Conservation (phyloP, 768 basidiomycete genomes). For the Lactifluus subvellereus region DNA sequence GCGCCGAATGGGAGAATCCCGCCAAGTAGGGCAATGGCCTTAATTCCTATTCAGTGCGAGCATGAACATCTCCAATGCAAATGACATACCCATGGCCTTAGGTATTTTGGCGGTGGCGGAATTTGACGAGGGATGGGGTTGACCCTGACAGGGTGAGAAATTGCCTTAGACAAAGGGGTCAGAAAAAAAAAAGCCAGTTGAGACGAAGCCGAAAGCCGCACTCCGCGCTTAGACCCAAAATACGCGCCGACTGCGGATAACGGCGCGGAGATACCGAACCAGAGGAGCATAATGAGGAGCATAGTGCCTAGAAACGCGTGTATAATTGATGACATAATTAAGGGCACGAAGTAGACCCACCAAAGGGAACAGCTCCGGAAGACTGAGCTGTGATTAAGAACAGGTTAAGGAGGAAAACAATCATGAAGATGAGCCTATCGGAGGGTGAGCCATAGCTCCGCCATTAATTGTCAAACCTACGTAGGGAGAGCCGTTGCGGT, state of each 20-base stretch:
- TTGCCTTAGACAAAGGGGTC: constrained; percentile 38
- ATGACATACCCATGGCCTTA: constrained; percentile 65
- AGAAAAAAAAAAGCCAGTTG: constrained; percentile 2
- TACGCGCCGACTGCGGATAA: constrained; percentile 82
- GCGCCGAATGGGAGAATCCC: constrained; percentile 94
- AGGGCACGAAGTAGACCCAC: constrained; percentile 35
- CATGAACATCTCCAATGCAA: background rate
- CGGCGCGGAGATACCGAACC: constrained; percentile 94
- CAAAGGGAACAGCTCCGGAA: constrained; percentile 95
- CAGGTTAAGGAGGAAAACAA: constrained; percentile 88
- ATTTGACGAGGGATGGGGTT: constrained; percentile 97
- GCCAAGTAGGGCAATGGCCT: constrained; percentile 71
- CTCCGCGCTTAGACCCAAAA: constrained; percentile 82
- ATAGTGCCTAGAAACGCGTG: constrained; percentile 55
- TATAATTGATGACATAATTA: background rate
- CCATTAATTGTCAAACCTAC: constrained; percentile 39
- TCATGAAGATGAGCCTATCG: constrained; percentile 66
- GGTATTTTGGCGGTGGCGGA: constrained; percentile 79
- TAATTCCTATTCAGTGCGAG: background rate
- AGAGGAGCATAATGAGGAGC: constrained; percentile 74
- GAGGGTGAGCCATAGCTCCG: background rate
- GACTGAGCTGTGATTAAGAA: constrained; percentile 81
- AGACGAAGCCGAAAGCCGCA: constrained; percentile 35
- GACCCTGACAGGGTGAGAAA: constrained; percentile 81
- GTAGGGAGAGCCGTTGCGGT: constrained; percentile 87